Base-by-base conservation (phyloP, 495 filamentous ascomycete genomes). In the Hypoxylon fuscum region DNA sequence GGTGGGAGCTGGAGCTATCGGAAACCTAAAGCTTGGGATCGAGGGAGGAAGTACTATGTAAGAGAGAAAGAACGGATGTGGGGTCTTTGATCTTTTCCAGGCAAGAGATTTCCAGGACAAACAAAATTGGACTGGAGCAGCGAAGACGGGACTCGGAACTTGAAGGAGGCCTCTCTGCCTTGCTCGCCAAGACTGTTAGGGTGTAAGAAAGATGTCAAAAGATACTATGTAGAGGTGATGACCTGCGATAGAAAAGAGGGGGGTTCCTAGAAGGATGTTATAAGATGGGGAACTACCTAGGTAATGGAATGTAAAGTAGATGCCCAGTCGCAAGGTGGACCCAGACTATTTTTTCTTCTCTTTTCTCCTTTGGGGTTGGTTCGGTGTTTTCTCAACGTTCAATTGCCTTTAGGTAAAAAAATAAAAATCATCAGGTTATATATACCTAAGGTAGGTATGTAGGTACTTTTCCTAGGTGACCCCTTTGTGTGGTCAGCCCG, bases 131-230 rank as follows among this genome's bases (percentile, higher is more conserved):
- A 49, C 29, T 40, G 22, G 14, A 12, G 21, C 17, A 41, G 40
- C 17, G 48, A 44, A 59, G 40, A 55, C 45, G 62, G 41, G 34
- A 57, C 45, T 60, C 62, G 62, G 56, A 56, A 65, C 31, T n/a
- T n/a, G n/a, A 34, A 45, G 63, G 63, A 66, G 63, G 63, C 63
- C 63, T 66, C 63, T 53, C 6, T 57, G 14, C 21, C 37, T 58
- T 62, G 29, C 22, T 66, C 43, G 63, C 63, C 63, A 66, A 66
- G 63, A 58, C 32, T 27, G 41, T 61, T 66, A 62, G 57, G 60
- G 63, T 50, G 44, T 14, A 51, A 51, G 12, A 43, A 57, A 55
- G 37, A 27, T 55, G 52, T 61, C 35, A 55, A 57, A 53, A 21
- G n/a, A n/a, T n/a, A n/a, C n/a, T n/a, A n/a, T n/a, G 42, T 20